Base-by-base conservation (phyloP, 2,329 filamentous ascomycete genomes). In the Hypomyces perniciosus region DNA sequence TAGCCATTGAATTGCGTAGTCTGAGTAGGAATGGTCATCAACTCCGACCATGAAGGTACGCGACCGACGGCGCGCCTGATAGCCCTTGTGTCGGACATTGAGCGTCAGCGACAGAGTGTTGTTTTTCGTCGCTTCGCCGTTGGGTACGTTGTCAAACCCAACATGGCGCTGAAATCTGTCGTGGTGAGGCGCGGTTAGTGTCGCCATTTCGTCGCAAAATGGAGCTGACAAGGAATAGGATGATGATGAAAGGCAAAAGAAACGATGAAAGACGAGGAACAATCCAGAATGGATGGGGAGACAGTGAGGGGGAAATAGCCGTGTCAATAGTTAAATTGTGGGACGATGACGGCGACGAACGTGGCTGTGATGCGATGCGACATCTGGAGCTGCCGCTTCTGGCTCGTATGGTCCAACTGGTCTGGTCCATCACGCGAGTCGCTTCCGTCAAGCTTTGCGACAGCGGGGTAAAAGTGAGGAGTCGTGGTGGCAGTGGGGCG, bases 1-100 rank as follows among this genome's bases (percentile, higher is more conserved):
- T 46, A 96, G 77, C 90, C 90, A 96, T 68, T 95, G 88, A 13
- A 96, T 75, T 12, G 91, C 91, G 68, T 92, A 93, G 56, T 95
- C 88, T 6, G 90, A 95, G 68, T 96, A 96, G 52, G 89, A 81
- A 60, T 96, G 90, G 62, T 92, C 88, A 68, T 96, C 91, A 13
- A 91, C 87, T 20, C 91, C 91, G 56, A 91, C 92, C 65, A 96
- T 83, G 61, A 96, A 95, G 7, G 89, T 95, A 48, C 91, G 83
- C 48, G 88, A 93, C 53, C 88, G 80, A 54, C 90, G 84, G 39
- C 84, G 85, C 56, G 85, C 84, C 59, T 88, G 84, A 68, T 93
- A 96, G 57, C 91, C 89, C 59, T 86, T 86, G 68, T 96, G 91
- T 63, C 90, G 88, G 59, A 87, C 82, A 61, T 90, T 90, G 53